phyloP scores from a whole-genome alignment of 1,139 yeast genomes.

The Taiozyma onychis region DNA sequence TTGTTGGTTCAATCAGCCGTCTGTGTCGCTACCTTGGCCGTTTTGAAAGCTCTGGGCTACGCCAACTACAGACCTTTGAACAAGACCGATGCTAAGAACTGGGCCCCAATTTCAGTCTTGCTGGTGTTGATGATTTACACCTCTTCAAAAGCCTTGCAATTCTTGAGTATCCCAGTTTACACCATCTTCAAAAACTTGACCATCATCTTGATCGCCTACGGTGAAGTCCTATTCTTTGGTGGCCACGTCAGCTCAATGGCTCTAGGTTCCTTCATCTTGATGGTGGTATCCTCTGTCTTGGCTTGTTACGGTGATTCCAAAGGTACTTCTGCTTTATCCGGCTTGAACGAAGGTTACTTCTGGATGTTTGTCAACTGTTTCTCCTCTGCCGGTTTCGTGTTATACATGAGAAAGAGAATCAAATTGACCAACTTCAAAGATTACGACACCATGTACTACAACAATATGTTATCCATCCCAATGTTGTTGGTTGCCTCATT shows the following conservation, averaged over 20 bases:
- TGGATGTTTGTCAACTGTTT: constrained; percentile 97
- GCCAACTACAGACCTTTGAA: constrained; percentile 86
- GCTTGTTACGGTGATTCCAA: constrained; percentile 87
- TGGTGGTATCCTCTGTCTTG: constrained; percentile 89
- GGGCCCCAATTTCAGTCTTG: constrained; percentile 90
- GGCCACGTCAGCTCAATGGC: constrained; percentile 91
- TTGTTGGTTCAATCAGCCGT: constrained; percentile 78
- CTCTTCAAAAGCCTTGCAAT: constrained; percentile 90
- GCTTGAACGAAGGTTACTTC: constrained; percentile 76
- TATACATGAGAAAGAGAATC: constrained; percentile 95
- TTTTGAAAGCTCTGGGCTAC: constrained; percentile 65
- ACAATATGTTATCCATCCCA: constrained; percentile 89
- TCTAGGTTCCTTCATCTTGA: constrained; percentile 75
- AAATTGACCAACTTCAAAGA: constrained; percentile 96
- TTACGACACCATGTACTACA: constrained; percentile 97
- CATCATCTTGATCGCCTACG: constrained; percentile 93
- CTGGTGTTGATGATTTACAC: constrained; percentile 95
- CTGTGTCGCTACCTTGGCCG: constrained; percentile 68
- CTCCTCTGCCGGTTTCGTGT: constrained; percentile 88
- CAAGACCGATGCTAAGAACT: constrained; percentile 83
- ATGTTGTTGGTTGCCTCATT: constrained; percentile 72
- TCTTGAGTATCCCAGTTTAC: constrained; percentile 87
- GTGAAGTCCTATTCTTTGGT: constrained; percentile 97
- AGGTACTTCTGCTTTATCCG: constrained; percentile 33
- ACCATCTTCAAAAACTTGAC: constrained; percentile 97